Evolutionary conservation across 1,139 yeast species (phyloP).

Genomic region (Zygoascus hellenicus): DNA sequence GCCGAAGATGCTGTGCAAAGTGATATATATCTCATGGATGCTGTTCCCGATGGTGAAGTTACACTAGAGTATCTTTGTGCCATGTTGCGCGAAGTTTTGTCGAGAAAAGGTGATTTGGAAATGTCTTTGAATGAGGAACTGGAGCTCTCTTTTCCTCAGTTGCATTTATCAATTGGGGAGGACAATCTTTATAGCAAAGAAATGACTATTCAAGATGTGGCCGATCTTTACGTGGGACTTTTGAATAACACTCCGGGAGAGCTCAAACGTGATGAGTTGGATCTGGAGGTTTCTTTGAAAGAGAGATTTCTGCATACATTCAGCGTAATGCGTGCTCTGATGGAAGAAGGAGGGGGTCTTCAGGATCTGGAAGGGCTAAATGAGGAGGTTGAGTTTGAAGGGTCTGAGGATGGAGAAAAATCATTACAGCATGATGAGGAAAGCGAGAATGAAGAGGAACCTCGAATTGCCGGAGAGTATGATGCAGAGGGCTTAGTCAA

Average conservation of each 20-base stretch:
- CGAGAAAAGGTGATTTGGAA: not conserved
- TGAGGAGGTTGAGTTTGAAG: not conserved
- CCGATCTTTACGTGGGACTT: not conserved
- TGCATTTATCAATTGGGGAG: slow-evolving; percentile 1
- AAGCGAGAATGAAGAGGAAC: not conserved
- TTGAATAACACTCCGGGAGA: not conserved
- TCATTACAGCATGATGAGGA: too few relatives aligned
- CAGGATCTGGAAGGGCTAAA: not conserved
- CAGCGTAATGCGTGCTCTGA: not conserved
- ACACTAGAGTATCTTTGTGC: slow-evolving; percentile 4
- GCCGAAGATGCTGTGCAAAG: slow-evolving; percentile 4
- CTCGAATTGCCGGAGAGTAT: not conserved
- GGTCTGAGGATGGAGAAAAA: not conserved
- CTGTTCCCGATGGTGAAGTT: not conserved
- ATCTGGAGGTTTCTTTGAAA: not conserved
- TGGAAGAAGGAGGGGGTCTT: slow-evolving; percentile 2
- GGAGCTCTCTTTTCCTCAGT: not conserved
- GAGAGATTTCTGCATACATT: not conserved
- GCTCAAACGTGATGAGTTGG: not conserved
- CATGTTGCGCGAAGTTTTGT: not conserved
- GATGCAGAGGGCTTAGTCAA: not conserved
- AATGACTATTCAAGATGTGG: slow-evolving; percentile 4
- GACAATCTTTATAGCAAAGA: slow-evolving; percentile 3
- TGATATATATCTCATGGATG: slow-evolving; percentile 2
- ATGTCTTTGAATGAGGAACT: slow-evolving; percentile 2